phyloP scores from a whole-genome alignment of 2,329 filamentous ascomycete species.

The Trichoderma sp. region DNA sequence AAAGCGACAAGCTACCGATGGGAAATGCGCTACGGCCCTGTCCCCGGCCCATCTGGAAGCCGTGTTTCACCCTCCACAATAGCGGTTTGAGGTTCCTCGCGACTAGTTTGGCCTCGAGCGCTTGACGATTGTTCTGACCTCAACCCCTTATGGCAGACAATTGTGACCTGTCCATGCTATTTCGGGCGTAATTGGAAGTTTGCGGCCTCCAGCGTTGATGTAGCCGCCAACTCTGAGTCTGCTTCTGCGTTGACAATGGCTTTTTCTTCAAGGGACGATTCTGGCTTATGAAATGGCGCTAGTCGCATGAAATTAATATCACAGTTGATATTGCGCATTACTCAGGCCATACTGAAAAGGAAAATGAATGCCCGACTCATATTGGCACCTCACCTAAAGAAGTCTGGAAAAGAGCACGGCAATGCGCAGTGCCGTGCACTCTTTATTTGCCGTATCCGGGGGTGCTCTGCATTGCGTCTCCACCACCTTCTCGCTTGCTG shows the following conservation, averaged over 20 bases:
- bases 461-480: neutral
- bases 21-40: neutral
- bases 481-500: neutral
- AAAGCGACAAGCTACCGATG: neutral
- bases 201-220: neutral
- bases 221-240: neutral
- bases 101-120: constrained; percentile 3
- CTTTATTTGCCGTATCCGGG: neutral
- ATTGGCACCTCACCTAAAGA: neutral
- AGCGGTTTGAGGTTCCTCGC: constrained; percentile 15
- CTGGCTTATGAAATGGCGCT: neutral
- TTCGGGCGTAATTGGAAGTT: neutral
- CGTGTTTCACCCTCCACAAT: constrained; percentile 20
- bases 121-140: constrained; percentile 1
- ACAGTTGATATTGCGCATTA: neutral
- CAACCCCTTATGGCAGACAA: constrained; percentile 4
- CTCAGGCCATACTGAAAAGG: neutral
- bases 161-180: neutral
- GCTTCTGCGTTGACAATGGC: neutral
- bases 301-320: neutral
- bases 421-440: neutral
- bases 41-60: constrained; percentile 4
- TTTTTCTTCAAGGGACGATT: neutral
- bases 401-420: neutral
- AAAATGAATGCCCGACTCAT: neutral